Evolutionary conservation across 2,329 filamentous ascomycete genomes (phyloP), one percentile per base, ranked within the genome.

Genomic region (Colletotrichum chlorophyti): DNA sequence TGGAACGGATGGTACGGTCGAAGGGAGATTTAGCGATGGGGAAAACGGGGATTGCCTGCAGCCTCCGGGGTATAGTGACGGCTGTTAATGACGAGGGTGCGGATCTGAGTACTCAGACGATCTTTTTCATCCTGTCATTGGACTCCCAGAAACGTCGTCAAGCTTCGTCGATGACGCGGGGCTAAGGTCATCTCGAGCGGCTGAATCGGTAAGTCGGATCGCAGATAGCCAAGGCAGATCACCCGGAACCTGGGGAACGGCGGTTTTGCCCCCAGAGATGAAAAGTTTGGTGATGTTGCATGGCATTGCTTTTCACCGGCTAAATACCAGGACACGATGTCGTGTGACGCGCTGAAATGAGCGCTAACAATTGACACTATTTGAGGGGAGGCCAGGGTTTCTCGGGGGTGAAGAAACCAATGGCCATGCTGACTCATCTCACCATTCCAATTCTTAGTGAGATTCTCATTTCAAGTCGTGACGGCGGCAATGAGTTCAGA

Each of bases 1-100:
- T 51, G 58, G 58, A 60, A 60, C 58, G 58, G 58, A 58, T 21
- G 32, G 32, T 15, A 12, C 58, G 58, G 58, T 41, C 58, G 52
- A 60, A 42, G 40, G 58, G 53, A 45, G 32, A 21, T 41, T 27
- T 47, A 46, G 37, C 8, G 55, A 17, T 29, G 29, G 58, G 24
- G 34, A 15, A 19, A n/a, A 17, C 21, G 42, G 19, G 31, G 46
- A 45, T 45, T 29, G 29, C 34, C 19, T 42, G 31, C 21, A 26
- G 10, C 15, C 29, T 23, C 24, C 21, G 23, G 35, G 53, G 46
- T 23, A 15, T 32, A n/a, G 15, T 24, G 15, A 21, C 47, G 47
- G 47, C 32, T 52, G 42, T 35, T 42, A 19, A 42, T n/a, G n/a
- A n/a, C n/a, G n/a, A n/a, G n/a, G n/a, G n/a, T n/a, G n/a, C n/a